Evolutionary conservation across 78 protist species (phyloP).

Genomic region (Pigoraptor vietnamica): DNA sequence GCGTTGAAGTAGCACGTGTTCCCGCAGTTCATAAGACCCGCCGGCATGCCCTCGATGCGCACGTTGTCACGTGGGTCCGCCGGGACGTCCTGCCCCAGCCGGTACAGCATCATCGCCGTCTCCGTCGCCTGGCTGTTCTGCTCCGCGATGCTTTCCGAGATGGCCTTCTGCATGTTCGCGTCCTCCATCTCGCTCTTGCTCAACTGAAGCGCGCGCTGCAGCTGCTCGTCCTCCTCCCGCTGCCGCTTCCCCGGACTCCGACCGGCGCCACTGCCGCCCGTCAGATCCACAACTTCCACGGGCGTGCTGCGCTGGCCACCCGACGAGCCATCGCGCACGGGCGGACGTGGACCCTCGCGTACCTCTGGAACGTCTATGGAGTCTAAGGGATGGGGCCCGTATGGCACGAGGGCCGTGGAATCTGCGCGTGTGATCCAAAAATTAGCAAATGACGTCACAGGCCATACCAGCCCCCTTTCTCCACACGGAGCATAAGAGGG

Average conservation of each 20-base stretch:
- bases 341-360: no score
- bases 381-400: no score
- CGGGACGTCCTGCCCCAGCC: neutral
- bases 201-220: neutral
- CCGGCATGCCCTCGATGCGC: conserved; percentile 15
- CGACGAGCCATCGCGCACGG: neutral
- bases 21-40: conserved; percentile 39
- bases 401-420: no score
- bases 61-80: neutral
- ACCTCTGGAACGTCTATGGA: no score
- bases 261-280: neutral
- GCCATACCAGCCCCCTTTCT: no score
- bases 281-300: neutral
- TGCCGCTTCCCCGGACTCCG: neutral
- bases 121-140: neutral
- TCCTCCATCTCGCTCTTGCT: neutral
- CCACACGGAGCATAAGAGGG: no score
- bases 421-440: no score
- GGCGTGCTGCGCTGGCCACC: neutral
- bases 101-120: neutral
- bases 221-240: neutral
- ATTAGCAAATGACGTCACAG: no score
- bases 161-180: neutral
- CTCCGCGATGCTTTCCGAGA: neutral
- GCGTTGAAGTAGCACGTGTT: conserved; percentile 53